Evolutionary conservation across 2,329 filamentous ascomycete species (phyloP).

Genomic region (Fusarium sp.): DNA sequence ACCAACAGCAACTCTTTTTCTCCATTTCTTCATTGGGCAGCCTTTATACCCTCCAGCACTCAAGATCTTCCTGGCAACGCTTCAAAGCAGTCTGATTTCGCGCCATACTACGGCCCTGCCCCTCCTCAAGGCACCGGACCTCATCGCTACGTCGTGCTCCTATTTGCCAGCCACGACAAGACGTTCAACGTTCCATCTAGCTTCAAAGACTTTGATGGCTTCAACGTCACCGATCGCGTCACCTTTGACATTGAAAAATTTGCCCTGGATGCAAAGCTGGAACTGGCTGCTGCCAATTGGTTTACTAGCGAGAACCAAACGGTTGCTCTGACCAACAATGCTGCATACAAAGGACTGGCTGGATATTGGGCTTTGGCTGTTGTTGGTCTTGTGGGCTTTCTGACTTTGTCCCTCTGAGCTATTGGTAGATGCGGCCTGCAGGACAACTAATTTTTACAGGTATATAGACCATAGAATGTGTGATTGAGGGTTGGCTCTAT

Average conservation of each 20-base stretch:
- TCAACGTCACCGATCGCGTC: constrained; percentile 1
- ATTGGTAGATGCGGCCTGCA: too few relatives aligned
- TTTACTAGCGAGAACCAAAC: constrained; percentile 11
- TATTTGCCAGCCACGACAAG: not conserved
- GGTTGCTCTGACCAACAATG: not conserved
- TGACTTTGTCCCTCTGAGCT: not conserved
- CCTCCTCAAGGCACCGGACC: constrained; percentile 16
- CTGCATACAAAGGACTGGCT: not conserved
- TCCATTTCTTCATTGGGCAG: constrained; percentile 14
- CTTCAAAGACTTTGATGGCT: not conserved
- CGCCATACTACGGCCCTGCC: constrained; percentile 13
- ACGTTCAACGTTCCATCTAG: not conserved
- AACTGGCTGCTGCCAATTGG: constrained; percentile 6
- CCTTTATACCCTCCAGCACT: not conserved
- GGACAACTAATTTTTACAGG: too few relatives aligned
- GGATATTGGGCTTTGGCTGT: not conserved
- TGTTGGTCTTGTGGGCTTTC: not conserved
- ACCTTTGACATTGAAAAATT: not conserved
- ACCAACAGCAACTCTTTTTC: constrained; percentile 7
- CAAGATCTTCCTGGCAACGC: not conserved
- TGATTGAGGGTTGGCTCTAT: too few relatives aligned
- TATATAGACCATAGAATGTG: too few relatives aligned
- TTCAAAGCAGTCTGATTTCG: constrained; percentile 47
- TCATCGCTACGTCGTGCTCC: constrained; percentile 18
- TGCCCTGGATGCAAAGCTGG: not conserved